Evolutionary conservation across 2,329 filamentous ascomycete species (phyloP).

Genomic region (Colletotrichum tropicale): DNA sequence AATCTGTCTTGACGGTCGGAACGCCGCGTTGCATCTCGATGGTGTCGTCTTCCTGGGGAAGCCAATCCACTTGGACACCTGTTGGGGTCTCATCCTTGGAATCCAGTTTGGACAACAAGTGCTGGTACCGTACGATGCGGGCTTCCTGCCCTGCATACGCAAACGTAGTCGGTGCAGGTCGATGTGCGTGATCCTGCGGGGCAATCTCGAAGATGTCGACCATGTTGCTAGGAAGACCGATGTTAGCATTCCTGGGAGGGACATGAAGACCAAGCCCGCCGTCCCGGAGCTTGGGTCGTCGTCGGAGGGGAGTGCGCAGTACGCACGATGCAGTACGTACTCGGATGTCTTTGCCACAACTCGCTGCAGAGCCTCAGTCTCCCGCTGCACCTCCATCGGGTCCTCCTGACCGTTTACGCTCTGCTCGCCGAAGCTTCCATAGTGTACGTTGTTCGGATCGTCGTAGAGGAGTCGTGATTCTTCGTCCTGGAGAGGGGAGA

Average conservation of each 20-base stretch:
- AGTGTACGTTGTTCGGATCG: conserved; percentile 62
- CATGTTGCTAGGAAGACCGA: conserved; percentile 56
- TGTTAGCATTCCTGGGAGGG: conserved; percentile 17
- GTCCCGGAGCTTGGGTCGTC: conserved; percentile 6
- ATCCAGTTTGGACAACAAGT: conserved; percentile 64
- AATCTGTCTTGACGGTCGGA: conserved; percentile 41
- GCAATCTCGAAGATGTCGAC: conserved; percentile 72
- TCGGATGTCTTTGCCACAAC: conserved; percentile 69
- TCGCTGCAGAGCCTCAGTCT: conserved; percentile 67
- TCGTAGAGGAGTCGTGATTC: conserved; percentile 65
- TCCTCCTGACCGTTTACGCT: conserved; percentile 60
- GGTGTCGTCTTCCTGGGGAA: conserved; percentile 53
- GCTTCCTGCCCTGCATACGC: conserved; percentile 60
- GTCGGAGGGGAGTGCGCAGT: not conserved
- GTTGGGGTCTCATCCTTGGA: conserved; percentile 45
- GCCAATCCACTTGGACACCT: conserved; percentile 60
- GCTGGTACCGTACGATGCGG: conserved; percentile 63
- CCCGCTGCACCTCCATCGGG: conserved; percentile 65
- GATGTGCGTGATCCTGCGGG: conserved; percentile 49
- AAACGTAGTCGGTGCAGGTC: conserved; percentile 42
- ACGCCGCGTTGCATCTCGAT: conserved; percentile 47
- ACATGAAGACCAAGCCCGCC: conserved; percentile 10
- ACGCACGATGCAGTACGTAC: conserved; percentile 44
- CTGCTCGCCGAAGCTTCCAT: conserved; percentile 67
- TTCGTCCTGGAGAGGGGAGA: conserved; percentile 49